Conservation (phyloP, 1,284 basidiomycete species). For the Erythrobasidium hasegawianum region DNA sequence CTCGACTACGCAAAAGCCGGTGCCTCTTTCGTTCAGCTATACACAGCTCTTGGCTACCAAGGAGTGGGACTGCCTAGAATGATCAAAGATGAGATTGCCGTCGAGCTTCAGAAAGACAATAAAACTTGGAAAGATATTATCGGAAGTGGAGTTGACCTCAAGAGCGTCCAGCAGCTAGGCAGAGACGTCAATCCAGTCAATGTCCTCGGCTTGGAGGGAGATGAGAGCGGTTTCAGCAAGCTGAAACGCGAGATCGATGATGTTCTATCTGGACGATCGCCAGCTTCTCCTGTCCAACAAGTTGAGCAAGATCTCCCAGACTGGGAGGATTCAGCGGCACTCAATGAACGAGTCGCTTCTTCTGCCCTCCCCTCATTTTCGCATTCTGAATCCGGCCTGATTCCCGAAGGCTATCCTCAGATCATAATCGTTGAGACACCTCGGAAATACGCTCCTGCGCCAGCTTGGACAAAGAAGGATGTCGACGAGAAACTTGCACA, state of each 20-base stretch:
- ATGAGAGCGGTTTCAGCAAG: slow-evolving; percentile 11
- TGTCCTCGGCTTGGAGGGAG: slow-evolving; percentile 26
- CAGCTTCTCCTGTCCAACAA: background rate
- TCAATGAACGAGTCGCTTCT: slow-evolving; percentile 5
- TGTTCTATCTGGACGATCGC: slow-evolving; percentile 13
- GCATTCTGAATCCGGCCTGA: slow-evolving; percentile 23
- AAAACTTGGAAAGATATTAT: slow-evolving; percentile 61
- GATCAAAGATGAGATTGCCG: slow-evolving; percentile 83
- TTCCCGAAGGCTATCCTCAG: slow-evolving; percentile 24
- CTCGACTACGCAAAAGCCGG: slow-evolving; percentile 85
- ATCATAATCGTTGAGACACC: slow-evolving; percentile 18
- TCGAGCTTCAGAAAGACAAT: slow-evolving; percentile 60
- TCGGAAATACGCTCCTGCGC: slow-evolving; percentile 3
- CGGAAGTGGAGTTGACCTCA: slow-evolving; percentile 23
- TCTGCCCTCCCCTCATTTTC: background rate
- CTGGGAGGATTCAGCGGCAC: slow-evolving; percentile 21
- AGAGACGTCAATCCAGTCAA: slow-evolving; percentile 18
- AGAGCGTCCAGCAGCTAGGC: slow-evolving; percentile 14
- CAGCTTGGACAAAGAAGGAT: background rate
- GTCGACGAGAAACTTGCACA: background rate
- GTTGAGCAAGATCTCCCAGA: slow-evolving; percentile 12
- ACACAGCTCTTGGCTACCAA: slow-evolving; percentile 87
- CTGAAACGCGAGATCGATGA: slow-evolving; percentile 30
- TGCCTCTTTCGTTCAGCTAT: slow-evolving; percentile 82
- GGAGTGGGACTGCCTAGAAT: slow-evolving; percentile 79